Evolutionary conservation across 1,139 yeast genomes (phyloP).

Genomic region (Blastobotrys ciferrii): DNA sequence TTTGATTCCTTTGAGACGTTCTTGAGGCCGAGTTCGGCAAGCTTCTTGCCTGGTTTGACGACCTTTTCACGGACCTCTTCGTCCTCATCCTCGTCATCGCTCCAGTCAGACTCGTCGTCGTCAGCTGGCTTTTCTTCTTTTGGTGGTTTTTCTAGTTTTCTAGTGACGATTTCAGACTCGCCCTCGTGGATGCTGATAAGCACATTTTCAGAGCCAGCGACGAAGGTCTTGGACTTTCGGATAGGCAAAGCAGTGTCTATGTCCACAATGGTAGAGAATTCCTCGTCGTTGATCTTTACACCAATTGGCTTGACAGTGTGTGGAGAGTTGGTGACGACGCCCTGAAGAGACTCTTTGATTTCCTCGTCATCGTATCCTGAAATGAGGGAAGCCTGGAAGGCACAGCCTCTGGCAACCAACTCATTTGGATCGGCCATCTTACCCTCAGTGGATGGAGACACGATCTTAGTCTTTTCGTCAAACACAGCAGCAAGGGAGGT

Average conservation of each 20-base stretch:
- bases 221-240: constrained; percentile 68
- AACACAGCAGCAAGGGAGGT: constrained; percentile 68
- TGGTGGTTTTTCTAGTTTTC: constrained; percentile 46
- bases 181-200: constrained; percentile 81
- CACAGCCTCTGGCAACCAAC: constrained; percentile 91
- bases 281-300: constrained; percentile 59
- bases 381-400: constrained; percentile 89
- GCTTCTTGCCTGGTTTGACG: constrained; percentile 67
- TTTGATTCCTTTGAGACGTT: constrained; percentile 65
- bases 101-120: constrained; percentile 58
- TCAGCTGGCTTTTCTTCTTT: constrained; percentile 53
- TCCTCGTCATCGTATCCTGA: constrained; percentile 85
- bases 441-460: constrained; percentile 73
- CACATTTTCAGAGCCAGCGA: constrained; percentile 59
- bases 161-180: constrained; percentile 73
- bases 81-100: constrained; percentile 65
- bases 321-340: constrained; percentile 84
- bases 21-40: constrained; percentile 77
- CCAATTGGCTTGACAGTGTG: constrained; percentile 87
- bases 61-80: constrained; percentile 72
- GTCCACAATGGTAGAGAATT: constrained; percentile 70
- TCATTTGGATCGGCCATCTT: constrained; percentile 88
- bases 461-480: constrained; percentile 66
- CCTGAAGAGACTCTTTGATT: constrained; percentile 78
- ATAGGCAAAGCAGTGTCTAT: constrained; percentile 92